Base-by-base conservation (phyloP, 78 protist genomes). In the Capsaspora owczarzaki region DNA sequence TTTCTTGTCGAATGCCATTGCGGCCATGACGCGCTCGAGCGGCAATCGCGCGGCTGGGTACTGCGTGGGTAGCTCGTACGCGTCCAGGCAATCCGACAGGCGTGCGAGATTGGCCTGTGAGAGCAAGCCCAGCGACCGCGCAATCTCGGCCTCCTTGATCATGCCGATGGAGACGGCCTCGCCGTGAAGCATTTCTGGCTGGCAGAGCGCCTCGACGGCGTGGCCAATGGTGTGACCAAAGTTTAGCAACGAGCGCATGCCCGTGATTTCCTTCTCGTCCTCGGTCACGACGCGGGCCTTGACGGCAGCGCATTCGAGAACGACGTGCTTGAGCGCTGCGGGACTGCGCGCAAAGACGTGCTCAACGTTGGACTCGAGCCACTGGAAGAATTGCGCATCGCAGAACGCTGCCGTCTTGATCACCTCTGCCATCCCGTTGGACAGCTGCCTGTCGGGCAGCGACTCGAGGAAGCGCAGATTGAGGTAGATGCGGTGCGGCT, bases 141-240 rank as follows among this genome's bases (percentile, higher is more conserved):
- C 78, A 12, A 88, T 25, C 61, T 80, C 85, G 31, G 80, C 60
- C 75, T 89, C 93, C 51, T 0, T 1, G 31, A 76, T 80, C 82
- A 85, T 80, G 38, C 93, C 93, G 27, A 86, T 82, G n/a, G 89
- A 43, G 14, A 90, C 90, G 70, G 83, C 77, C 82, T 89, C 93
- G 40, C 93, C 90, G 81, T 88, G 88, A 44, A 88, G 76, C 85
- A 82, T 74, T 46, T 74, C 63, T 22, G 38, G 91, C 88, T 63
- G 85, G 63, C 74, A 60, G 37, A 90, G 77, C 27, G 91, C 94
- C 77, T 90, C 94, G 35, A 88, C 38, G 29, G 89, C 94, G 56
- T 91, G 94, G 6, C 95, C 95, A 23, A 91, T 71, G 37, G 89
- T 88, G 91, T 91, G 95, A 0, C 95, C 95, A 43, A 83, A 87